Conservation (phyloP, 2,329 filamentous ascomycete genomes). For the Arthrobotrys entomopaga region DNA sequence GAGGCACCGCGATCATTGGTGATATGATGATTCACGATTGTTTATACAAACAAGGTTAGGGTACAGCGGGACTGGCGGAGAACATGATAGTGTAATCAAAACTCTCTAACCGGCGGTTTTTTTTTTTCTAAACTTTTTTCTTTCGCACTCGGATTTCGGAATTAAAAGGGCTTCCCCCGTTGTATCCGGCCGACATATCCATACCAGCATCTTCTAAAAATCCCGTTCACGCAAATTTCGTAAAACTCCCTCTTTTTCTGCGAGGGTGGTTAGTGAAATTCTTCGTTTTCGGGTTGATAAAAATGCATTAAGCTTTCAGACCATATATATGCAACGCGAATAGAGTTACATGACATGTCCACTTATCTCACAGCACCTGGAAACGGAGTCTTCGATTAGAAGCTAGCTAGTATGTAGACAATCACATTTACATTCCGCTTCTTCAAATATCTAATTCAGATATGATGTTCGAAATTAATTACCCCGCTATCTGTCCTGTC, state of each 20-base stretch:
- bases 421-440: too few species aligned
- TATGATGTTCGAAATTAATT: not conserved
- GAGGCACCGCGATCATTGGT: not conserved
- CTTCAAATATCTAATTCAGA: too few species aligned
- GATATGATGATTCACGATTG: slow-evolving; percentile 45
- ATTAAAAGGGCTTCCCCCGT: slow-evolving; percentile 28
- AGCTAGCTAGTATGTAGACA: slow-evolving; percentile 8
- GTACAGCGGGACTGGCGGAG: slow-evolving; percentile 27
- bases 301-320: not conserved
- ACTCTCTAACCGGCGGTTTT: not conserved
- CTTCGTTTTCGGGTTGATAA: not conserved
- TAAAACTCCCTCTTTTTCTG: too few species aligned
- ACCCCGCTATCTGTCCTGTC: not conserved
- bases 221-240: too few species aligned
- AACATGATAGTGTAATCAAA: slow-evolving; percentile 48
- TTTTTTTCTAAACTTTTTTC: not conserved
- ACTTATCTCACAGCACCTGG: not conserved
- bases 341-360: slow-evolving; percentile 21
- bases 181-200: slow-evolving; percentile 5
- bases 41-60: slow-evolving; percentile 34
- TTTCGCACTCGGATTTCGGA: slow-evolving; percentile 47
- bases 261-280: not conserved
- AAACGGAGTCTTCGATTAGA: slow-evolving; percentile 7
- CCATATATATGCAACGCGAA: slow-evolving; percentile 1
- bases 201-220: not conserved